Evolutionary conservation across 1,139 yeast species (phyloP), one percentile per base, ranked within the genome.

Genomic region (Suhomyces coccinellae): DNA sequence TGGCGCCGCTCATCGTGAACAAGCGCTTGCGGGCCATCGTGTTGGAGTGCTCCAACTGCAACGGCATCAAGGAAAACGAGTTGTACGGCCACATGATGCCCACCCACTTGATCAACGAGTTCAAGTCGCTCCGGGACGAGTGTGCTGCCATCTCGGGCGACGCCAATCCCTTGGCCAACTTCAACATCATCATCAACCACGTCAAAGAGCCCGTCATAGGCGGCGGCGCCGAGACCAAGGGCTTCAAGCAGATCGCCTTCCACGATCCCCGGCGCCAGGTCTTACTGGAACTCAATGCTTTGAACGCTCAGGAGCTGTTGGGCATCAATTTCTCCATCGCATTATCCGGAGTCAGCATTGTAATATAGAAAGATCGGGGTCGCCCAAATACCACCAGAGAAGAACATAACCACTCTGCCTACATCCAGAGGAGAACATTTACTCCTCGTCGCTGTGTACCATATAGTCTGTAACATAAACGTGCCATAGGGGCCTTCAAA

Each of bases 51-150:
- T 87, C 96, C 1, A 80, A 80, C 30, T 61, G 75, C 10, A 73
- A 75, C 48, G 65, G 68, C n/a, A 71, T 75, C 1, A 66, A 73
- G 1, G 74, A 71, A 12, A 63, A 65, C 6, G 59, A 66, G 48
- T 57, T 86, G 36, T 90, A 80, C 59, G 97, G 97, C 1, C 97
- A 90, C 65, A 62, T 90, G 62, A 82, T 87, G 17, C 95, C 97
- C 2, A 52, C 60, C 4, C 77, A 79, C 53, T 64, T 90, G 32
- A 71, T 87, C 12, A 59, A 66, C 14, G 96, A 88, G 55, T 67
- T 90, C 33, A 52, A 58, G 33, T 56, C 51, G n/a, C 62, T 85
- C 44, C 53, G 58, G 42, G 33, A 39, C 27, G 53, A 56, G 46
- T 56, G 65, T 43, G 26, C 44, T 22, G 41, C 45, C 16, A 32